Base-by-base conservation (phyloP, 352 stramenopile species). In the Globisporangium perplexum region DNA sequence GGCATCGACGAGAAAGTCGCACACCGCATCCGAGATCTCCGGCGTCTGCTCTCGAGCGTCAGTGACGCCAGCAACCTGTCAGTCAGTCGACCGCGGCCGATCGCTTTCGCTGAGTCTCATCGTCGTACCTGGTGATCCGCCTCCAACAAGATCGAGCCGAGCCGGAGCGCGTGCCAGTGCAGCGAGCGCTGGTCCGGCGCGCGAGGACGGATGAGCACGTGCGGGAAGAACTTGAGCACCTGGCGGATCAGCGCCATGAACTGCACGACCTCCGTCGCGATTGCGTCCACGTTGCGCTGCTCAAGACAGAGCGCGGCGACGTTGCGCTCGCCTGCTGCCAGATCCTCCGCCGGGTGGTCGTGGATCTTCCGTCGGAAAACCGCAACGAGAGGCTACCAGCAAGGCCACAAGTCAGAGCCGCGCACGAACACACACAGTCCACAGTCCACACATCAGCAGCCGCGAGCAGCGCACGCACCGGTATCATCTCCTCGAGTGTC, bases 1-100 rank as follows among this genome's bases (percentile, higher is more conserved):
- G 59, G 62, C 71, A 12, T 80, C 62, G 22, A 88, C 47, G 18
- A 90, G 48, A 46, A 87, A 88, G 52, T 83, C 64, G 46, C 79
- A 90, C 14, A 71, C 65, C 36, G 73, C 68, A 47, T 90, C 79
- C 47, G 64, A 79, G n/a, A 88, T 81, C 55, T 78, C 71, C 50
- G 87, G 77, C 24, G 59, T 65, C 74, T 83, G 41, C n/a, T 39
- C n/a, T 17, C 10, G 15, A 30, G 14, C n/a, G 14, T 7, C 31
- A 38, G 20, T 42, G n/a, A n/a, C n/a, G n/a, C n/a, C n/a, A n/a
- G n/a, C n/a, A n/a, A n/a, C n/a, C n/a, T n/a, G n/a, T n/a, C n/a
- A n/a, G 26, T 30, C 31, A 38, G 20, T 46, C n/a, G 11, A 45
- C 3, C 26, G 26, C 26, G 26, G 2, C 26, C 26, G 26, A 30